A percentile compares a stretch with the other conserved stretches of the same genome.
Conservation (phyloP, 257 asterid species). For the Petrea volubilis region DNA sequence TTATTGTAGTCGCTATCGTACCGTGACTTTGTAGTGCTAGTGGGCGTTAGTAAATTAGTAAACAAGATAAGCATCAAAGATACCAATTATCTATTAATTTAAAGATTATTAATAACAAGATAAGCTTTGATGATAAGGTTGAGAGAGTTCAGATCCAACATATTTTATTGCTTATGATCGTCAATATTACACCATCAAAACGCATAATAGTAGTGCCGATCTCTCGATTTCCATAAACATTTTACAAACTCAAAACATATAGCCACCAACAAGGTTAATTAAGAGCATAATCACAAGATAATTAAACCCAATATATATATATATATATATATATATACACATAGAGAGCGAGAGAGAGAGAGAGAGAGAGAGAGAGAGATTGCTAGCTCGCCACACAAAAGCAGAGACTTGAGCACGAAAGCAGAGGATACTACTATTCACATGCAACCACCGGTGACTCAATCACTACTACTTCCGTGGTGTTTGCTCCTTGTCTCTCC, state of each 20-base stretch:
- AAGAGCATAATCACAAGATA: background rate
- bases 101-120: background rate
- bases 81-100: background rate
- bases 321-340: background rate
- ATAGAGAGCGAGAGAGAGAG: too few relatives aligned
- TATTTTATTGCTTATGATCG: background rate
- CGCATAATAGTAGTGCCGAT: background rate
- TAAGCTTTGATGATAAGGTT: background rate
- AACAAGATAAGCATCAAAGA: background rate
- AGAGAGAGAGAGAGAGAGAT: too few relatives aligned
- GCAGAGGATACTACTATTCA: too few relatives aligned
- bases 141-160: background rate
- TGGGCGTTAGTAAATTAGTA: too few relatives aligned
- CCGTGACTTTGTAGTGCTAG: too few relatives aligned
- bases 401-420: background rate
- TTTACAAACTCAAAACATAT: background rate
- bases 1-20: too few relatives aligned
- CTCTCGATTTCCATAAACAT: background rate
- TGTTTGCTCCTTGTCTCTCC: constrained; percentile 89
- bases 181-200: background rate
- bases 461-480: constrained; percentile 27
- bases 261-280: background rate
- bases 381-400: background rate
- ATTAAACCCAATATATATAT: background rate
- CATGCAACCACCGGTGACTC: constrained; percentile 24